Evolutionary conservation across 2,329 filamentous ascomycete species (phyloP).

Genomic region (Colletotrichum truncatum): DNA sequence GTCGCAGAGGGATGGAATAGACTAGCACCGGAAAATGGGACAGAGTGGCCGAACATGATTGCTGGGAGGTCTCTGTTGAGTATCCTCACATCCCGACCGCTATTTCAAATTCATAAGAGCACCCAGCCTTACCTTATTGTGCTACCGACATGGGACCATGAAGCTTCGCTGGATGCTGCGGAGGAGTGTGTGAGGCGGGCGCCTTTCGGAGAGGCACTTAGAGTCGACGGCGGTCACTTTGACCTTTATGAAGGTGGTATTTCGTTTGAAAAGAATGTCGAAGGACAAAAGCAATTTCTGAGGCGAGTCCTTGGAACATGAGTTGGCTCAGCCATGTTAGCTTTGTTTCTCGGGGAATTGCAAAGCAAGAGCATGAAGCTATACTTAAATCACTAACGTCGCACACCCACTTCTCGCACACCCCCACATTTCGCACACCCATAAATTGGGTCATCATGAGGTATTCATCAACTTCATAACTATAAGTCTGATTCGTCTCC

Average conservation of each 20-base stretch:
- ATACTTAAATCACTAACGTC: too few species aligned
- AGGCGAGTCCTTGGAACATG: background rate
- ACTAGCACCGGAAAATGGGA: background rate
- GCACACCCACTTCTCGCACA: too few species aligned
- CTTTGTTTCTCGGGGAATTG: too few species aligned
- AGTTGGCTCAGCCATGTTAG: background rate
- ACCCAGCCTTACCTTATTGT: slow-evolving; percentile 8
- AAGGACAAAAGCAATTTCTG: slow-evolving; percentile 11
- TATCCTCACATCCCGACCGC: slow-evolving; percentile 5
- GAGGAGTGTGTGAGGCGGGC: slow-evolving; percentile 18
- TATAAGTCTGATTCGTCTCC: too few species aligned
- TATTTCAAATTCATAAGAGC: slow-evolving; percentile 12
- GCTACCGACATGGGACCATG: slow-evolving; percentile 21
- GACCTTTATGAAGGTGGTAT: slow-evolving; percentile 10
- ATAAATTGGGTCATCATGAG: too few species aligned
- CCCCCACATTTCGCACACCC: too few species aligned
- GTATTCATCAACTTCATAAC: too few species aligned
- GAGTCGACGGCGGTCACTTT: slow-evolving; percentile 13
- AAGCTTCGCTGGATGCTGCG: slow-evolving; percentile 8
- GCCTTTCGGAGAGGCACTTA: slow-evolving; percentile 8
- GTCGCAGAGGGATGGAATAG: slow-evolving; percentile 13
- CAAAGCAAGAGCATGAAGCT: too few species aligned
- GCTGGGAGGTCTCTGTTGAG: slow-evolving; percentile 18
- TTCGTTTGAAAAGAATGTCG: slow-evolving; percentile 12
- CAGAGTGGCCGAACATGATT: slow-evolving; percentile 4